Base-by-base conservation (phyloP, 2,329 filamentous ascomycete genomes). In the Onygenales sp. region DNA sequence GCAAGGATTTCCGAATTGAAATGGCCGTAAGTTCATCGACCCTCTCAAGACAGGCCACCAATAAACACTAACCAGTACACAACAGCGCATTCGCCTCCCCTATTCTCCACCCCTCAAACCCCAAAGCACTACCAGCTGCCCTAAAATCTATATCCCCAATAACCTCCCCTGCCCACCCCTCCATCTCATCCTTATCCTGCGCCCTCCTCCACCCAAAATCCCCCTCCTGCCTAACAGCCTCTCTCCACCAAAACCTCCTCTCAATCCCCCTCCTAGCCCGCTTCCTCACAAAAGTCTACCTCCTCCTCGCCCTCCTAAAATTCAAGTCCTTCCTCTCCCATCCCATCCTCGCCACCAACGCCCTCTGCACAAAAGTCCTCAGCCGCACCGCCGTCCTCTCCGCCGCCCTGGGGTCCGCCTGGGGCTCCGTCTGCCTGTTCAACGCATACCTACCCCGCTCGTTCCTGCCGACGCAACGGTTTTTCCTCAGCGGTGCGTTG, bases 361-460 rank as follows among this genome's bases (percentile, higher is more conserved):
- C 67, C 4, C 77, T 96, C 9, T 75, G 87, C 1, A 79, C 82
- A 36, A 78, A 78, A 35, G 84, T 92, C 17, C 77, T 96, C 33
- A 81, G 86, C 57, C 84, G 88, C 67, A 84, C 86, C 0, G 77
- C 88, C 4, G 90, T 95, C 63, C 74, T 89, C 48, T 90, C 90
- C 0, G 87, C 88, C 13, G 80, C 87, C n/a, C 83, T 95, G 54
- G 89, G 89, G 11, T 89, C 89, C 0, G 82, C 84, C 35, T 98
- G 93, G 93, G 90, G 84, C 1, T 86, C 83, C 54, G 84, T 96
- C 61, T 98, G 92, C 73, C 79, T 96, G 63, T 90, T 96, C 76
- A 89, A 95, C 69, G 75, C 80, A 45, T 79, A 86, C 63, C 78
- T 97, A 1, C 90, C 92, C 0, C 79, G 85, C 2, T 79, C 78